Evolutionary conservation across 306 rosid genomes (phyloP), one percentile per base, ranked within the genome.

Genomic region (Begonia masoniana): DNA sequence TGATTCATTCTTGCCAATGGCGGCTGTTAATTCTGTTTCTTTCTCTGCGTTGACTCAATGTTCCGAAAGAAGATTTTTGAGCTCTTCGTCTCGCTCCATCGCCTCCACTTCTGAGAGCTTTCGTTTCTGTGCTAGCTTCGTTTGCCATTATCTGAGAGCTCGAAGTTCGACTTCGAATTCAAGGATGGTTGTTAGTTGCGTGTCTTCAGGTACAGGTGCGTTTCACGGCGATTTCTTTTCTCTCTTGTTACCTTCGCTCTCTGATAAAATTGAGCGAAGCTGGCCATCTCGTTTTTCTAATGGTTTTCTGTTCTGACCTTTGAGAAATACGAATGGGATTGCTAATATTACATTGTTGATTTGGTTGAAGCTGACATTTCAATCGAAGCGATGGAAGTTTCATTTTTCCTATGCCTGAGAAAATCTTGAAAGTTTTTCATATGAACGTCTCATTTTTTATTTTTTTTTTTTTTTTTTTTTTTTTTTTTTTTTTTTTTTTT

Each of bases 21-120:
- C 89, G 1, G 80, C 94, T 41, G 72, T 88, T 53, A 69, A 74
- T 70, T 76, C 94, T 55, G 51, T 82, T 51, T 78, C 93, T 35
- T 78, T 84, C 66, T 82, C 94, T 36, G 75, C 77, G 9, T 35
- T 75, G 3, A 64, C 51, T 63, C 84, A 78, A 13, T 85, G 68
- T 49, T 73, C 85, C 1, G 77, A 82, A 5, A 69, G 76, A 60
- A 77, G 71, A 66, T 13, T 50, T 10, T 43, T 48, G n/a, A 15
- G 54, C 0, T 46, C 83, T 6, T 62, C 79, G 1, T n/a, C 83
- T 62, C 78, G 82, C 43, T 72, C 61, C 23, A 67, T 76, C 5
- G 68, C 71, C 52, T 78, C 78, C 0, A 78, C 58, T 52, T 70
- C 74, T 51, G 76, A 78, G 0, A 19, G 69, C 3, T 75, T 72